phyloP scores from a whole-genome alignment of 345 rosid species.

The Eutrema heterophyllum region DNA sequence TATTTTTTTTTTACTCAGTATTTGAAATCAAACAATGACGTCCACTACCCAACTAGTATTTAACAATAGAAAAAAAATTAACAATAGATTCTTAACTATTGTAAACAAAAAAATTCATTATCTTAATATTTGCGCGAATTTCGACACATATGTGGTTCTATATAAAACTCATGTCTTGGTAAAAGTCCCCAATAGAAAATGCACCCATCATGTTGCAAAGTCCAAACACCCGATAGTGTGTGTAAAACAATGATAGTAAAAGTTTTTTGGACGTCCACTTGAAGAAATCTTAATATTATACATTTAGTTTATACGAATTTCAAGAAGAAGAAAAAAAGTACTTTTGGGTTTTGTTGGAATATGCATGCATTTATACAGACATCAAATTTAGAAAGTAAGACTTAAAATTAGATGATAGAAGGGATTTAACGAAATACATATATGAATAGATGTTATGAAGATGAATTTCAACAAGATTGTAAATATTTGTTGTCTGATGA shows the following conservation, averaged over 20 bases:
- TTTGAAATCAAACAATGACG: background rate
- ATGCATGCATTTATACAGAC: background rate
- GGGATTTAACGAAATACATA: background rate
- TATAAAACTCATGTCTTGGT: slow-evolving; percentile 15
- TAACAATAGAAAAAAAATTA: background rate
- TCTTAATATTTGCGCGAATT: slow-evolving; percentile 16
- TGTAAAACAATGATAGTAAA: background rate
- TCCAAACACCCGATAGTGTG: slow-evolving; percentile 13
- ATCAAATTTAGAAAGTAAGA: background rate
- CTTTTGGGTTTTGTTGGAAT: background rate
- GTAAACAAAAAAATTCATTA: background rate
- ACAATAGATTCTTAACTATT: too few species aligned
- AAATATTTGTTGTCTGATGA: too few species aligned
- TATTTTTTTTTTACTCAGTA: slow-evolving; percentile 5
- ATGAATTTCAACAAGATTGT: background rate
- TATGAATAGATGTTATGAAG: background rate
- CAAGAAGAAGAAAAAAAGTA: too few species aligned
- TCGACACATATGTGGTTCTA: slow-evolving; percentile 20
- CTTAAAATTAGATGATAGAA: background rate
- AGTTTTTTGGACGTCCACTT: slow-evolving; percentile 7
- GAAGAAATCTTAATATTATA: background rate
- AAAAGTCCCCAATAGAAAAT: slow-evolving; percentile 21
- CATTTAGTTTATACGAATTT: background rate
- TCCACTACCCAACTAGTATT: background rate
- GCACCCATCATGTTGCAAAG: slow-evolving; percentile 24